Evolutionary conservation across 345 rosid genomes (phyloP).

Genomic region (Geranium brycei): DNA sequence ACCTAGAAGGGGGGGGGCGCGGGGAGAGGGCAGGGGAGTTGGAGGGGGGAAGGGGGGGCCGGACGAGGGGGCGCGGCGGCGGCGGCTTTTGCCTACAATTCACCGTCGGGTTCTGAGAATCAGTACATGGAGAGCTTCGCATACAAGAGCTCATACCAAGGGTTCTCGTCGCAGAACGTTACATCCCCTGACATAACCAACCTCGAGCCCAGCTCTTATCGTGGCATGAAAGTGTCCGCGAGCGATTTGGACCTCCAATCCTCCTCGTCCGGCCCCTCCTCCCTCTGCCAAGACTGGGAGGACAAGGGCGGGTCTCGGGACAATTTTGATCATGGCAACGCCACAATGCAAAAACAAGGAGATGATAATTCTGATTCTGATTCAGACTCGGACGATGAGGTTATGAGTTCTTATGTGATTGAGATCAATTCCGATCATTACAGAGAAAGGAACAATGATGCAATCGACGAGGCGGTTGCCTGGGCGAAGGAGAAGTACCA

Average conservation of each 20-base stretch:
- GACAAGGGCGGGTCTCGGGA: neutral
- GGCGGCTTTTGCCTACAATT: conserved; percentile 24
- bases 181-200: conserved; percentile 65
- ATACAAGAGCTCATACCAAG: neutral
- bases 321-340: neutral
- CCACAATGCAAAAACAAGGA: neutral
- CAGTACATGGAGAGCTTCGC: neutral
- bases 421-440: conserved; percentile 59
- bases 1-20: too few relatives aligned
- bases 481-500: conserved; percentile 61
- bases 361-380: conserved; percentile 1
- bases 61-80: conserved; percentile 5
- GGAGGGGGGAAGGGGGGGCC: too few relatives aligned
- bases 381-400: conserved; percentile 27
- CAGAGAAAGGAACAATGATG: conserved; percentile 32
- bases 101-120: conserved; percentile 12
- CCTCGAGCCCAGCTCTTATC: conserved; percentile 40
- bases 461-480: conserved; percentile 40
- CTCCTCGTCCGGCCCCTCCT: conserved; percentile 58
- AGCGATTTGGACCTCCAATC: conserved; percentile 58
- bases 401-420: conserved; percentile 73
- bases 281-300: conserved; percentile 43
- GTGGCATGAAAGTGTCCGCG: conserved; percentile 25
- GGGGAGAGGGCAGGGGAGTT: neutral
- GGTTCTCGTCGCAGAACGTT: conserved; percentile 13